A percentile compares a stretch with the other conserved stretches of the same genome.
Evolutionary conservation across 1,139 yeast genomes (phyloP).

Genomic region (Lodderomyces margitis): DNA sequence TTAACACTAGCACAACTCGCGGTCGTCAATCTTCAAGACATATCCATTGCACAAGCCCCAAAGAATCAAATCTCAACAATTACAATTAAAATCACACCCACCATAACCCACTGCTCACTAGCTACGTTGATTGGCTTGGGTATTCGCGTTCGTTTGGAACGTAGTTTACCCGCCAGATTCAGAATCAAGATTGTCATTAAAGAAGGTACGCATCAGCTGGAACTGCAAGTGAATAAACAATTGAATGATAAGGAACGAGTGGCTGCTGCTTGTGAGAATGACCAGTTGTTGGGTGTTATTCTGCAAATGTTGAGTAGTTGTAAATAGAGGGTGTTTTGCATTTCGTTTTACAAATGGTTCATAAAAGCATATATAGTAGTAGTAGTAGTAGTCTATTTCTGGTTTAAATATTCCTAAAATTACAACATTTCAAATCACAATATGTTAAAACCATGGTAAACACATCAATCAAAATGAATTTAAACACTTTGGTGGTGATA

Average conservation of each 20-base stretch:
- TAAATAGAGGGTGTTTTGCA: slow-evolving; percentile 27
- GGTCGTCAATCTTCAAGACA: slow-evolving; percentile 84
- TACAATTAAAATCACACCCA: slow-evolving; percentile 85
- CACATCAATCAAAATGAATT: slow-evolving; percentile 39
- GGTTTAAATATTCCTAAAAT: slow-evolving; percentile 6
- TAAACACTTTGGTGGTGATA: slow-evolving; percentile 35
- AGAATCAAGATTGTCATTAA: slow-evolving; percentile 77
- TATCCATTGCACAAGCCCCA: slow-evolving; percentile 44
- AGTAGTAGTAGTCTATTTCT: too few relatives aligned
- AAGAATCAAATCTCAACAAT: slow-evolving; percentile 67
- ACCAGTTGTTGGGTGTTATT: slow-evolving; percentile 81
- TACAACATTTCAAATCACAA: slow-evolving; percentile 26
- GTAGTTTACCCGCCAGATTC: slow-evolving; percentile 84
- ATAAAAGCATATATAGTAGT: too few relatives aligned
- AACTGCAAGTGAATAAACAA: slow-evolving; percentile 93
- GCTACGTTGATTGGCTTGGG: slow-evolving; percentile 97
- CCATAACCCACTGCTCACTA: slow-evolving; percentile 94
- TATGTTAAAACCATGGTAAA: slow-evolving; percentile 39
- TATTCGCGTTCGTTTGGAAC: slow-evolving; percentile 83
- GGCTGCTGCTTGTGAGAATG: slow-evolving; percentile 98
- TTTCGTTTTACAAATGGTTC: too few relatives aligned
- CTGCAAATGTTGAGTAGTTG: slow-evolving; percentile 91
- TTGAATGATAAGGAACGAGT: slow-evolving; percentile 96
- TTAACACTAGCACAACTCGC: slow-evolving; percentile 91
- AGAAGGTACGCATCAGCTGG: slow-evolving; percentile 95